Evolutionary conservation across 1,284 basidiomycete species (phyloP), one percentile per base, ranked within the genome.

Genomic region (Pseudozyma tsukubaensis): DNA sequence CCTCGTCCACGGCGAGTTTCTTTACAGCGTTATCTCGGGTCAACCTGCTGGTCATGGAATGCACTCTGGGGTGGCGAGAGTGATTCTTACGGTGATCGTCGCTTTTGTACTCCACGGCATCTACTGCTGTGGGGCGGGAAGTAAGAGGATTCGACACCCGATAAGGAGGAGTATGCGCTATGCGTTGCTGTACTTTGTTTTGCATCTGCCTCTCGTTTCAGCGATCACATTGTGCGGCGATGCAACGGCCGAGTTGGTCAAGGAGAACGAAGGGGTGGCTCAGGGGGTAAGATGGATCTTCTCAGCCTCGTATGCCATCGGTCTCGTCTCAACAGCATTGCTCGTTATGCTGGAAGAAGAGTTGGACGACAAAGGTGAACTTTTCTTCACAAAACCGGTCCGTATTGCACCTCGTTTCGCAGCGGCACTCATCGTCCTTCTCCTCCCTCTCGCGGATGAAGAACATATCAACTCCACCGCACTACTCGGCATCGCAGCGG

Each of bases 181-280:
- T 12, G 77, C 62, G 2, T 34, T 77, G 9, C 44, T 61, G 3
- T 80, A 56, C 48, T 75, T 80, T 48, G 62, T 39, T 1, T 29
- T 77, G 16, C 79, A 80, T 42, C 59, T 80, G 8, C 79, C 79
- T 10, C 43, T 80, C 13, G 79, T 78, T 2, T 56, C 64, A 2
- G 77, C 79, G 11, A 57, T 80, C 32, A 80, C 79, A 10, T 40
- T 80, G n/a, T 78, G 72, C 29, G 79, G 79, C 8, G 79, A 80
- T 52, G 61, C 65, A 4, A 70, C 68, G 1, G 79, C 77, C 11
- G 79, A 80, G 36, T 24, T 80, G 37, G 66, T 76, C 36, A 67
- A 65, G 36, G 75, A 80, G 47, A 54, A 71, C 21, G 58, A 71
- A 35, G 24, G 24, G 3, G 78, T 78, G 21, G 51, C 44, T 0